phyloP scores from a whole-genome alignment of 768 basidiomycete genomes.

The Lactarius quietus region DNA sequence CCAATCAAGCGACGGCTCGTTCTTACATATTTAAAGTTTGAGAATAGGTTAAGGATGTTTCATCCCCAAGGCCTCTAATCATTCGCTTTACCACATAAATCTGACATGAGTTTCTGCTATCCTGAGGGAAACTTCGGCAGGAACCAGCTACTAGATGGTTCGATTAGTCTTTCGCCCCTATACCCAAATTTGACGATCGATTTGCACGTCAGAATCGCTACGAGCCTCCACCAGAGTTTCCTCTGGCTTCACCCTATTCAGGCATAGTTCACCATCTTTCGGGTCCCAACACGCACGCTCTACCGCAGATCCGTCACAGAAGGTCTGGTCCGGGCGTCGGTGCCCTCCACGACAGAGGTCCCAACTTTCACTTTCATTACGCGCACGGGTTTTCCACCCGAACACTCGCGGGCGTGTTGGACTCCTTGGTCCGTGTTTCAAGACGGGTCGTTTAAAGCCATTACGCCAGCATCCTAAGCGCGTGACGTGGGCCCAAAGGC shows the following conservation, averaged over 20 bases:
- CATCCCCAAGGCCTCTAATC: slow-evolving; percentile 89
- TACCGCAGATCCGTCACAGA: slow-evolving; percentile 71
- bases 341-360: slow-evolving; percentile 63
- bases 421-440: slow-evolving; percentile 87
- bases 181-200: slow-evolving; percentile 94
- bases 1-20: slow-evolving; percentile 48
- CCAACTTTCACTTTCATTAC: slow-evolving; percentile 71
- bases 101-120: slow-evolving; percentile 60
- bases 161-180: slow-evolving; percentile 96
- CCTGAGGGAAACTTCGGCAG: slow-evolving; percentile 86
- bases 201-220: slow-evolving; percentile 97
- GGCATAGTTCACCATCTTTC: slow-evolving; percentile 90
- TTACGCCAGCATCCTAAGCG: slow-evolving; percentile 75
- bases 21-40: slow-evolving; percentile 67
- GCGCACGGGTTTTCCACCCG: slow-evolving; percentile 66
- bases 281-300: slow-evolving; percentile 85
- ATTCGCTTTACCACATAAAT: slow-evolving; percentile 74
- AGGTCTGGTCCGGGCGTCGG: slow-evolving; percentile 71
- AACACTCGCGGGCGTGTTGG: slow-evolving; percentile 81
- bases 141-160: slow-evolving; percentile 94
- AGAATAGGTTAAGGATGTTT: slow-evolving; percentile 86
- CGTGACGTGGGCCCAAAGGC: slow-evolving; percentile 46
- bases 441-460: slow-evolving; percentile 79
- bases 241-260: slow-evolving; percentile 92
- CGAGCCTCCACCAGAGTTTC: slow-evolving; percentile 95